Conservation (phyloP, 2,329 filamentous ascomycete genomes). For the Ceratocystis cubensis region DNA sequence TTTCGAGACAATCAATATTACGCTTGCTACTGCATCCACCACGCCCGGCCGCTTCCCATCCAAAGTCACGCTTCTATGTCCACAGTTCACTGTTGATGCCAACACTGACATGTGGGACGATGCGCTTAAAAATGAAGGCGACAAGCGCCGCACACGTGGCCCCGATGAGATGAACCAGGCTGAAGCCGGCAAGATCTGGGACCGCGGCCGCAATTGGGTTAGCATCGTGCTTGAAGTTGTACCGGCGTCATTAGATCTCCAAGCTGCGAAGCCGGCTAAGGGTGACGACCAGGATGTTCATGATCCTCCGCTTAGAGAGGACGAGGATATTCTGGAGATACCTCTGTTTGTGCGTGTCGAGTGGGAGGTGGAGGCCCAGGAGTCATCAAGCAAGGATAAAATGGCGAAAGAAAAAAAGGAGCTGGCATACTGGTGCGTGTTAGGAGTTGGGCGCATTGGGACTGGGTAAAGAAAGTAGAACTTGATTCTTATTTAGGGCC, state of each 20-base stretch:
- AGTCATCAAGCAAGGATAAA: slow-evolving; percentile 45
- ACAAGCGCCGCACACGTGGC: slow-evolving; percentile 31
- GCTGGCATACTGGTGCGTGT: slow-evolving; percentile 87
- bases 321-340: slow-evolving; percentile 66
- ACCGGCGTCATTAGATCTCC: slow-evolving; percentile 42
- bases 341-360: slow-evolving; percentile 87
- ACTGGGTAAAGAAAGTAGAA: slow-evolving; percentile 29
- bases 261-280: slow-evolving; percentile 27
- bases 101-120: slow-evolving; percentile 87
- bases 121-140: slow-evolving; percentile 48
- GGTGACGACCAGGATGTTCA: slow-evolving; percentile 32
- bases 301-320: slow-evolving; percentile 39
- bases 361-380: slow-evolving; percentile 64
- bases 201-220: slow-evolving; percentile 85
- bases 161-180: slow-evolving; percentile 29
- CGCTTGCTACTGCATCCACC: slow-evolving; percentile 67
- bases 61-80: slow-evolving; percentile 83
- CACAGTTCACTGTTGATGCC: slow-evolving; percentile 84
- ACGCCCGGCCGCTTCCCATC: slow-evolving; percentile 67
- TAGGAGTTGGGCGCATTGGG: slow-evolving; percentile 73
- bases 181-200: slow-evolving; percentile 93
- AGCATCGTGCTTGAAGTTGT: slow-evolving; percentile 87
- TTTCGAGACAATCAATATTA: slow-evolving; percentile 80
- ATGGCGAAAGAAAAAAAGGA: slow-evolving; percentile 67
- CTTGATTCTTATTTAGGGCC: neutral